Conservation (phyloP, 2,329 filamentous ascomycete species). For the Aspergillus phoenicis region DNA sequence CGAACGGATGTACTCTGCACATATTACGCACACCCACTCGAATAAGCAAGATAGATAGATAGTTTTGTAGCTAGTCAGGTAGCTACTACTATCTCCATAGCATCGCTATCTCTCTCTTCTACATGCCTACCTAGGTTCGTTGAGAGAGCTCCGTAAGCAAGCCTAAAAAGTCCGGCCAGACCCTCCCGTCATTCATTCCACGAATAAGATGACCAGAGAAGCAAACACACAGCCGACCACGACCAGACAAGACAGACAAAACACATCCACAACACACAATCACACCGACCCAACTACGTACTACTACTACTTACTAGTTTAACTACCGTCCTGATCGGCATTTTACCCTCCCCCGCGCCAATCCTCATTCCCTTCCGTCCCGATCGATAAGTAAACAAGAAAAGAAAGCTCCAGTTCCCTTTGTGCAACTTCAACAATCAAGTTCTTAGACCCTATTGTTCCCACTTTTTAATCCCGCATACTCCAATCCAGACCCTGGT, state of each 20-base stretch:
- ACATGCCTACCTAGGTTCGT: background rate
- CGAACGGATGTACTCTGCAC: background rate
- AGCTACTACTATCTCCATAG: background rate
- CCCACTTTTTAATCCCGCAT: background rate
- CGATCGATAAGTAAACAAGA: background rate
- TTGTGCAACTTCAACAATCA: background rate
- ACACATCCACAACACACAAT: background rate
- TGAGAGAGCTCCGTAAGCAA: background rate
- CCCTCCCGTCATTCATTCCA: background rate
- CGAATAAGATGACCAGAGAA: background rate
- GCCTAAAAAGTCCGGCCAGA: background rate
- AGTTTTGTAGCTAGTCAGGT: background rate
- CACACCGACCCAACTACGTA: background rate
- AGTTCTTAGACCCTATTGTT: background rate
- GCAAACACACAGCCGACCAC: background rate
- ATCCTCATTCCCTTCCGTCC: background rate
- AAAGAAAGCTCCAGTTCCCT: background rate
- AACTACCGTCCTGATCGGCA: slow-evolving; percentile 4
- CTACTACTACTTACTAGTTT: background rate
- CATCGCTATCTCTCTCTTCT: background rate
- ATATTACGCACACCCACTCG: background rate
- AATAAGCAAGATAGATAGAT: background rate
- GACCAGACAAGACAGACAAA: background rate
- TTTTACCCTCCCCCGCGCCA: background rate
- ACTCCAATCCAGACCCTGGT: background rate